Evolutionary conservation across 306 rosid genomes (phyloP).

Genomic region (Prunus mira): DNA sequence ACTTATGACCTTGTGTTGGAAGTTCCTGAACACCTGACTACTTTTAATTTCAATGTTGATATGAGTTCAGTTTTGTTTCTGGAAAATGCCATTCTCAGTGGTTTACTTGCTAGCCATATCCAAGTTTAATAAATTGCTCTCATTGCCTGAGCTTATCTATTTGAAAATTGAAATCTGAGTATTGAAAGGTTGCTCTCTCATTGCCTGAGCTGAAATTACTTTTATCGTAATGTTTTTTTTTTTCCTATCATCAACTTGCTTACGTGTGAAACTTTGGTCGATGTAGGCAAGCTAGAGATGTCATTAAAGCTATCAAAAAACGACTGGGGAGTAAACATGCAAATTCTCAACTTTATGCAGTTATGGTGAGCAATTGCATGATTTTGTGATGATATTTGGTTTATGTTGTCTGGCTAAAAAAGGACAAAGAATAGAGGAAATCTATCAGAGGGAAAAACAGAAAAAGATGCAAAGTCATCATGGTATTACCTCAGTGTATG

Average conservation of each 20-base stretch:
- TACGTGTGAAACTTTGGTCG: not conserved
- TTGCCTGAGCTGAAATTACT: conserved; percentile 2
- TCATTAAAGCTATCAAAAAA: conserved; percentile 78
- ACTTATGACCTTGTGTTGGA: not conserved
- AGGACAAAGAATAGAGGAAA: not conserved
- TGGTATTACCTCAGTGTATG: not conserved
- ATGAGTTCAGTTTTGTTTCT: not conserved
- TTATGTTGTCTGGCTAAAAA: not conserved
- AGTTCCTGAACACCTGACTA: not conserved
- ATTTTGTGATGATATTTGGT: not conserved
- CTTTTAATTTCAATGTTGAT: not conserved
- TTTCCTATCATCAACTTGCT: conserved; percentile 12
- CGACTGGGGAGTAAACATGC: conserved; percentile 68
- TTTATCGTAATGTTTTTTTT: not conserved
- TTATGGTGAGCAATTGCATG: conserved; percentile 57
- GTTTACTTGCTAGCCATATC: not conserved
- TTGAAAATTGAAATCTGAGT: not conserved
- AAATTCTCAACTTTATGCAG: conserved; percentile 71
- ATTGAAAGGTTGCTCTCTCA: not conserved
- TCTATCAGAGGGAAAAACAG: not conserved
- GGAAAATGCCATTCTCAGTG: not conserved
- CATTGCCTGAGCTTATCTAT: not conserved
- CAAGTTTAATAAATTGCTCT: not conserved
- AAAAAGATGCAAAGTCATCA: not conserved
- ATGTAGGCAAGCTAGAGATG: conserved; percentile 77